Evolutionary conservation across 2,329 filamentous ascomycete species (phyloP).

Genomic region (Ophiostoma ulmi): DNA sequence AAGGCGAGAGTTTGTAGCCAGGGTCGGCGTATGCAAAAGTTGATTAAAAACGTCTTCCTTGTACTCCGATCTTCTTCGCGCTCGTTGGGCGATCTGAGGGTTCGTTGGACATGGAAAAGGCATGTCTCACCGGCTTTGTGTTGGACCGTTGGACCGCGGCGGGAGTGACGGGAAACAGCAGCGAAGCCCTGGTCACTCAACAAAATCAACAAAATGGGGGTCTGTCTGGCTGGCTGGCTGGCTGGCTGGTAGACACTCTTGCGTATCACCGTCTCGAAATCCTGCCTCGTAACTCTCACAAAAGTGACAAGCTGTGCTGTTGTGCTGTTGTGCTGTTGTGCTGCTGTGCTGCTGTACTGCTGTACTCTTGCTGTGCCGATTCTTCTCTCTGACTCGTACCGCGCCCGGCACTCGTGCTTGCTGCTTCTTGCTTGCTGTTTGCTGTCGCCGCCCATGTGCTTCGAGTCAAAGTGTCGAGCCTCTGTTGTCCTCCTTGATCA

Average conservation of each 20-base stretch:
- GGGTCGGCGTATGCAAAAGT: neutral
- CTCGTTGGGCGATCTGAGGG: neutral
- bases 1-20: neutral
- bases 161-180: neutral
- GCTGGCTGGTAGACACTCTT: slow-evolving; percentile 6
- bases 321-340: neutral
- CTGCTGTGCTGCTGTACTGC: slow-evolving; percentile 1
- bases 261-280: slow-evolving; percentile 15
- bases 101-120: neutral
- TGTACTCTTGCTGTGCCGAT: slow-evolving; percentile 4
- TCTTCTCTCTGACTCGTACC: neutral
- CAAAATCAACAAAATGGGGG: neutral
- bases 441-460: neutral
- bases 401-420: neutral
- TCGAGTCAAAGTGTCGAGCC: neutral
- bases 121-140: neutral
- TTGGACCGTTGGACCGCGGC: neutral
- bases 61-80: neutral
- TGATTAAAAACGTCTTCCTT: neutral
- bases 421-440: neutral
- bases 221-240: neutral
- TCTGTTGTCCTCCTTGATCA: neutral
- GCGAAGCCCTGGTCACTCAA: neutral
- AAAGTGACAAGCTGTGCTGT: slow-evolving; percentile 4
- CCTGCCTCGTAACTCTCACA: slow-evolving; percentile 5